Percentiles rank a stretch among this genome's conserved stretches.
Evolutionary conservation across 2,329 filamentous ascomycete species (phyloP).

Genomic region (Trichoderma atrobrunneum): DNA sequence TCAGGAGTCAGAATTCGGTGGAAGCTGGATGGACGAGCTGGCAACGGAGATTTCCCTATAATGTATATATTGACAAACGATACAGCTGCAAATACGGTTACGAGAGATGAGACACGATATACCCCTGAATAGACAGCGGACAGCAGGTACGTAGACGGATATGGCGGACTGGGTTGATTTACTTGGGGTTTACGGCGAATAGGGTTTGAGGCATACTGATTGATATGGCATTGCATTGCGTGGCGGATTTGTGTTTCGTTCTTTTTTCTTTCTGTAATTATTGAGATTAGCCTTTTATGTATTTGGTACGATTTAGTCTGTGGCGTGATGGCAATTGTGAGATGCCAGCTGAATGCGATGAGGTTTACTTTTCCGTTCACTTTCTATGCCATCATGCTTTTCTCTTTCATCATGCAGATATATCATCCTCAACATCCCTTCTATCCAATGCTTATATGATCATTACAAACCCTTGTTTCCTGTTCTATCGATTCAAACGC

Average conservation of each 20-base stretch:
- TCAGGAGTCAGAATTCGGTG: constrained; percentile 40
- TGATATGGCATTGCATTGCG: neutral
- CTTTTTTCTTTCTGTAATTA: neutral
- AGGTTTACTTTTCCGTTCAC: neutral
- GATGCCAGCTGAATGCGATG: rapidly evolving
- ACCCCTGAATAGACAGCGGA: neutral
- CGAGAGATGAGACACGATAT: constrained; percentile 1
- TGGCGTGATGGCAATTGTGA: neutral
- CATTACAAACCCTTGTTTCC: neutral
- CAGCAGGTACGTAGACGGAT: neutral
- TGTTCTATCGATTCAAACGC: neutral
- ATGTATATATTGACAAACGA: neutral
- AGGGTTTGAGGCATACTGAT: neutral
- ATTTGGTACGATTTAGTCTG: neutral
- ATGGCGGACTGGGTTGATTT: neutral
- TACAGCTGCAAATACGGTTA: neutral
- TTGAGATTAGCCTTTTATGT: neutral
- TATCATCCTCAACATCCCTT: neutral
- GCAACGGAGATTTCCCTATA: constrained; percentile 30
- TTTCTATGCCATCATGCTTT: too few relatives aligned
- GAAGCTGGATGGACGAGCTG: constrained; percentile 40
- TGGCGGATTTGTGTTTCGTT: neutral
- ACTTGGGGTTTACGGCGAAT: neutral
- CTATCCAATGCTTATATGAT: neutral
- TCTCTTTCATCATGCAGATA: neutral